phyloP scores from a whole-genome alignment of 768 basidiomycete species.

The Albatrellus ellisii region DNA sequence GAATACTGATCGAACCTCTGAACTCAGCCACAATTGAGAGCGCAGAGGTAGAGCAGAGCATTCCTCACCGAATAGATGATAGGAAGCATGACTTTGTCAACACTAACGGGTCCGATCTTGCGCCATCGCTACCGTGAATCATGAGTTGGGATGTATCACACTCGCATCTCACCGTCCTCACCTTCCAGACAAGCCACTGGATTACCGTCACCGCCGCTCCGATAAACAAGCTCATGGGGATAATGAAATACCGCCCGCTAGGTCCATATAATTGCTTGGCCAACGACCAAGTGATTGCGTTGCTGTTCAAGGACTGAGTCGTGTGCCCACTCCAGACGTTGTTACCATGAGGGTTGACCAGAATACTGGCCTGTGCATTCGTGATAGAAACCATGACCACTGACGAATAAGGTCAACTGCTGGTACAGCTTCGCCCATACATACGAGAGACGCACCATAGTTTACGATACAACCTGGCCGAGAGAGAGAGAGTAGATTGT shows the following conservation, averaged over 20 bases:
- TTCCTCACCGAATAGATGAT: constrained; percentile 36
- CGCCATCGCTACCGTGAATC: constrained; percentile 33
- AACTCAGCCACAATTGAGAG: neutral
- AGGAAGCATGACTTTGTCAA: constrained; percentile 38
- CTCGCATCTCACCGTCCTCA: constrained; percentile 27
- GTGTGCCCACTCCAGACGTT: constrained; percentile 36
- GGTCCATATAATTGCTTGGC: constrained; percentile 43
- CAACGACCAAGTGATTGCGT: constrained; percentile 52
- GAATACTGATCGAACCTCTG: constrained; percentile 20
- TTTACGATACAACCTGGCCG: constrained; percentile 21
- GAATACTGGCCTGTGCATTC: constrained; percentile 36
- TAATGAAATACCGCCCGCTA: constrained; percentile 40
- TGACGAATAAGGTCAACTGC: constrained; percentile 10
- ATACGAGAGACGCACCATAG: constrained; percentile 16
- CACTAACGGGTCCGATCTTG: constrained; percentile 36
- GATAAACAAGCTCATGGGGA: constrained; percentile 39
- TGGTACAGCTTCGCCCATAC: constrained; percentile 11
- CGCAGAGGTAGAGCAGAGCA: neutral
- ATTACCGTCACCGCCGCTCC: constrained; percentile 38
- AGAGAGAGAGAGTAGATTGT: neutral
- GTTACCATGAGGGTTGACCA: constrained; percentile 38
- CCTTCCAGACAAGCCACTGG: constrained; percentile 42
- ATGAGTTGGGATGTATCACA: neutral
- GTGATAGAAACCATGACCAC: constrained; percentile 49
- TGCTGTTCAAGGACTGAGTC: constrained; percentile 39